A percentile compares a stretch with the other conserved stretches of the same genome.
Conservation (phyloP, 768 basidiomycete species). For the Gyrodon lividus region DNA sequence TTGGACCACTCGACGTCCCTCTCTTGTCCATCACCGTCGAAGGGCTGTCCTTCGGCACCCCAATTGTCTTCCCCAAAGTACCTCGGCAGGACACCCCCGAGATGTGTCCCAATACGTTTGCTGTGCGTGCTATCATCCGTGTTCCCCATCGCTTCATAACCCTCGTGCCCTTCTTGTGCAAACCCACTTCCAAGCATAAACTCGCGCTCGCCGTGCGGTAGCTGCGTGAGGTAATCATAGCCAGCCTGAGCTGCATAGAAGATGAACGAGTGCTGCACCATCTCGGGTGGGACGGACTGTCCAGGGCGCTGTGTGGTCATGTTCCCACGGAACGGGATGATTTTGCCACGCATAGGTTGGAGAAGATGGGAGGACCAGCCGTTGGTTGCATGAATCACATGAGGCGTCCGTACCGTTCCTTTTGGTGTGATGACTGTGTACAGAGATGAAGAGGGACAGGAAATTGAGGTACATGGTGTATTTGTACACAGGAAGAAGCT, state of each 20-base stretch:
- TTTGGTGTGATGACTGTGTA: conserved; percentile 63
- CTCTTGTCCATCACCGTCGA: conserved; percentile 6
- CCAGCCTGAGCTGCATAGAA: conserved; percentile 46
- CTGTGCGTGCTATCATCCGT: conserved; percentile 38
- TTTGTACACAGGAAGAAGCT: conserved; percentile 61
- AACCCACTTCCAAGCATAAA: conserved; percentile 68
- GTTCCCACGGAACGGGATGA: conserved; percentile 57
- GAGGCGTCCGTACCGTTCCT: conserved; percentile 54
- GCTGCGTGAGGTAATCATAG: conserved; percentile 71
- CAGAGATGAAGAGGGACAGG: conserved; percentile 24
- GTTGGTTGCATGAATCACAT: conserved; percentile 85
- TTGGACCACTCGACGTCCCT: conserved; percentile 31
- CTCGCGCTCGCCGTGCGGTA: conserved; percentile 43
- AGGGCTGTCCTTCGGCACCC: conserved; percentile 35
- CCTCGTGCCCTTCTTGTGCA: conserved; percentile 30
- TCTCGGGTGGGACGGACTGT: conserved; percentile 30
- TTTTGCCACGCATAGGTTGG: conserved; percentile 55
- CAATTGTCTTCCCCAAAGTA: conserved; percentile 51
- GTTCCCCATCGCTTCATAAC: conserved; percentile 36
- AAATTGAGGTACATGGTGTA: conserved; percentile 60
- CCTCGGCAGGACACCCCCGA: conserved; percentile 46
- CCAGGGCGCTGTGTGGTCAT: conserved; percentile 69
- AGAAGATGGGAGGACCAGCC: conserved; percentile 77
- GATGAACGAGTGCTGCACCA: conserved; percentile 51
- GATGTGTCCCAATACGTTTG: conserved; percentile 33